Conservation (phyloP, 2,329 filamentous ascomycete species). For the Venturia asperata region DNA sequence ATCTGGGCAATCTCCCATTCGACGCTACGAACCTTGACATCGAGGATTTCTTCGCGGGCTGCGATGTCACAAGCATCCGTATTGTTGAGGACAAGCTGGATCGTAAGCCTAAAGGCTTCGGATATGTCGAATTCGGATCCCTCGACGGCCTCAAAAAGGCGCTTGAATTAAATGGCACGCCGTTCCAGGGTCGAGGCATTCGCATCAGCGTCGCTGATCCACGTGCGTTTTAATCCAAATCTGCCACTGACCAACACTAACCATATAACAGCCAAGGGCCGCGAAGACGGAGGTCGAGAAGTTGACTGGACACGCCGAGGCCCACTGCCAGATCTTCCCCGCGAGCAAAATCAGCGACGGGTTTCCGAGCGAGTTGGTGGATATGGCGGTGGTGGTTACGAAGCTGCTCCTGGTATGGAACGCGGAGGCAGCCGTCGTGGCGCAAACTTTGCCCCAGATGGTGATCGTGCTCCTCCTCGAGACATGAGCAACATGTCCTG, state of each 20-base stretch:
- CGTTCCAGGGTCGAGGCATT: slow-evolving; percentile 82
- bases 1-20: slow-evolving; percentile 94
- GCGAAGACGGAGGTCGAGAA: slow-evolving; percentile 73
- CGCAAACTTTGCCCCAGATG: slow-evolving; percentile 60
- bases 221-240: slow-evolving; percentile 56
- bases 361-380: slow-evolving; percentile 43
- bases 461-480: slow-evolving; percentile 45
- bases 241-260: slow-evolving; percentile 9
- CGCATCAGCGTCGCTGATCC: slow-evolving; percentile 95
- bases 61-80: slow-evolving; percentile 81
- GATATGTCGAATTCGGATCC: slow-evolving; percentile 88
- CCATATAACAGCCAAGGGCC: slow-evolving; percentile 70
- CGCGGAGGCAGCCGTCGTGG: slow-evolving; percentile 60
- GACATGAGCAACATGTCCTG: slow-evolving; percentile 69
- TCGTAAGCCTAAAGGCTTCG: slow-evolving; percentile 92
- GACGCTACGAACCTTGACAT: slow-evolving; percentile 81
- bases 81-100: slow-evolving; percentile 96
- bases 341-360: slow-evolving; percentile 47
- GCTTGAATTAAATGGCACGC: slow-evolving; percentile 70
- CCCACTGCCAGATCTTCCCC: slow-evolving; percentile 68
- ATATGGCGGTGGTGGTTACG: slow-evolving; percentile 42
- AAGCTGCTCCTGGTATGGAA: slow-evolving; percentile 50
- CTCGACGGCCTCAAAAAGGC: slow-evolving; percentile 89
- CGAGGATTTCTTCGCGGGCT: slow-evolving; percentile 75
- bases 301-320: slow-evolving; percentile 91